Percentiles rank a stretch among this genome's conserved stretches.
Conservation (phyloP, 371 early-diverging fungal species). For the Mucor saturninus region DNA sequence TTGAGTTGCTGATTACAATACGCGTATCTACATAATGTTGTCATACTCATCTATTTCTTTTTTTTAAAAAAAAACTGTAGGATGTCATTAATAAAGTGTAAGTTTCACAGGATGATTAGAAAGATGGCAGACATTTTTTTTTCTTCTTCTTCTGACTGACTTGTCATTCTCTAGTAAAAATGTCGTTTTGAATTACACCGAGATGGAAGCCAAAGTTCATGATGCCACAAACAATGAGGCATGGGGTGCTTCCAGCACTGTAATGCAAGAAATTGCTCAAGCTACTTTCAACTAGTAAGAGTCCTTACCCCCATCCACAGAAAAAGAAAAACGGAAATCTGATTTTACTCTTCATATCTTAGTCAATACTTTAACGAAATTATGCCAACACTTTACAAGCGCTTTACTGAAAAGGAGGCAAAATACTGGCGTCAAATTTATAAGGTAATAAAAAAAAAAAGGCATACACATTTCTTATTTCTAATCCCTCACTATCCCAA, state of each 20-base stretch:
- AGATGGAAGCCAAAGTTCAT: conserved; percentile 87
- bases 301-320: background rate
- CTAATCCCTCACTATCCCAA: background rate
- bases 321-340: background rate
- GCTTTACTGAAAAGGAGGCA: conserved; percentile 84
- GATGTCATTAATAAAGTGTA: conserved; percentile 75
- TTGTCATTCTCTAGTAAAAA: conserved; percentile 52
- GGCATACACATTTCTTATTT: background rate
- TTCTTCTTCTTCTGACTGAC: too few species aligned
- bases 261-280: conserved; percentile 89
- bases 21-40: background rate
- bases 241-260: conserved; percentile 92
- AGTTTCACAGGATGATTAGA: conserved; percentile 5
- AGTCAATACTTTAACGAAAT: conserved; percentile 92
- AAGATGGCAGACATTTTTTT: background rate
- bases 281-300: conserved; percentile 82
- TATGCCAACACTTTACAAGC: conserved; percentile 88
- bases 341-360: background rate
- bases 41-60: background rate
- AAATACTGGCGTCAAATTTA: conserved; percentile 93
- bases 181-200: conserved; percentile 83
- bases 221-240: conserved; percentile 86
- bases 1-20: too few species aligned
- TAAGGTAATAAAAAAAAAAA: conserved; percentile 58
- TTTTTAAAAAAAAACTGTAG: conserved; percentile 21